Evolutionary conservation across 2,329 filamentous ascomycete genomes (phyloP).

Genomic region (Alternaria angustiovoidea): DNA sequence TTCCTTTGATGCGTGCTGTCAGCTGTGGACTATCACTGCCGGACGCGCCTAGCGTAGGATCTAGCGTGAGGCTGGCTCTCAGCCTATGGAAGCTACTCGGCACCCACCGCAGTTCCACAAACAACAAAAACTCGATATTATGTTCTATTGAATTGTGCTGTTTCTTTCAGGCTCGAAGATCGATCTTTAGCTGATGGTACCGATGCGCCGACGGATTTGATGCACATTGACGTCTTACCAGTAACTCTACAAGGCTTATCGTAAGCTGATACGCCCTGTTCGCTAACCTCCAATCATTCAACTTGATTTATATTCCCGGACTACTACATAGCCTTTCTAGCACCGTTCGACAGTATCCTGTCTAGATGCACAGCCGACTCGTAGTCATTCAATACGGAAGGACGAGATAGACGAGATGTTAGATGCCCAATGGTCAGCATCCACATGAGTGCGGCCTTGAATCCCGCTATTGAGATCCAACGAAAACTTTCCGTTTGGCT

Average conservation of each 20-base stretch:
- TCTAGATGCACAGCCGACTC: not conserved
- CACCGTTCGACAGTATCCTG: not conserved
- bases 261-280: not conserved
- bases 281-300: not conserved
- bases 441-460: not conserved
- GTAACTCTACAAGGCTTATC: not conserved
- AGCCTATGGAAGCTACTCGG: not conserved
- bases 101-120: not conserved
- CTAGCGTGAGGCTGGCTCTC: not conserved
- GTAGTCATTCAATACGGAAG: not conserved
- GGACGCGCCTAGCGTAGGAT: not conserved
- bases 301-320: not conserved
- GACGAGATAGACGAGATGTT: not conserved
- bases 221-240: not conserved
- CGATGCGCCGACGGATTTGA: not conserved
- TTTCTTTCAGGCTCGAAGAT: not conserved
- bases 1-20: not conserved
- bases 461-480: not conserved
- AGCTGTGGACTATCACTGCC: not conserved
- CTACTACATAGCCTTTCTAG: not conserved
- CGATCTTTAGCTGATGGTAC: not conserved
- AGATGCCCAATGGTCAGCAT: not conserved
- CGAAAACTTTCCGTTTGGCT: not conserved
- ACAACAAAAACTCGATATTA: not conserved
- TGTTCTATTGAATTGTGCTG: not conserved